Percentiles rank a stretch among this genome's conserved stretches.
phyloP scores from a whole-genome alignment of 805 yeast species.

The Kazachstania africana region DNA sequence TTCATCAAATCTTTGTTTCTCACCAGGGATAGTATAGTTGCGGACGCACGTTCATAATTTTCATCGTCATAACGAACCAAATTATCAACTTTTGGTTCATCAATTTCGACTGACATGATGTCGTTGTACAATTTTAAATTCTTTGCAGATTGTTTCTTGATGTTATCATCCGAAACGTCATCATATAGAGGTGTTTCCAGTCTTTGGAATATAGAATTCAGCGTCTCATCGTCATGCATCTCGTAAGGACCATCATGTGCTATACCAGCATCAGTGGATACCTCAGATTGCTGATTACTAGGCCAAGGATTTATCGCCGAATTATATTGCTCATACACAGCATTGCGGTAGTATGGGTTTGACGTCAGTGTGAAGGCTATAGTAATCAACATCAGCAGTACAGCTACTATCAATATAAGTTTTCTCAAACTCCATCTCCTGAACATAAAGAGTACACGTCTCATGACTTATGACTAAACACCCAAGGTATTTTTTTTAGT shows the following conservation, averaged over 20 bases:
- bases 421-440: too few relatives aligned
- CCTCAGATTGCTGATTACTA: too few relatives aligned
- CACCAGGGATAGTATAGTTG: constrained; percentile 65
- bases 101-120: constrained; percentile 28
- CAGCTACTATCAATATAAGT: too few relatives aligned
- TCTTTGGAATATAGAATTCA: background rate
- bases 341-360: too few relatives aligned
- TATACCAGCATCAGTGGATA: background rate
- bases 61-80: constrained; percentile 21
- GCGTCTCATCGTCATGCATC: background rate
- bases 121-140: constrained; percentile 31
- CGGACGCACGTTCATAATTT: constrained; percentile 41
- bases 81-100: constrained; percentile 37
- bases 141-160: constrained; percentile 5
- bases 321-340: too few relatives aligned
- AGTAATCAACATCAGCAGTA: too few relatives aligned
- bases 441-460: too few relatives aligned
- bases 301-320: too few relatives aligned
- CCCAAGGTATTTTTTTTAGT: too few relatives aligned
- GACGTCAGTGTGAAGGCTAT: too few relatives aligned
- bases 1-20: constrained; percentile 47
- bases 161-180: constrained; percentile 1
- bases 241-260: background rate
- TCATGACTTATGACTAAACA: too few relatives aligned
- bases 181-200: constrained; percentile 16